Conservation (phyloP, 306 rosid species). For the Quercus glauca region DNA sequence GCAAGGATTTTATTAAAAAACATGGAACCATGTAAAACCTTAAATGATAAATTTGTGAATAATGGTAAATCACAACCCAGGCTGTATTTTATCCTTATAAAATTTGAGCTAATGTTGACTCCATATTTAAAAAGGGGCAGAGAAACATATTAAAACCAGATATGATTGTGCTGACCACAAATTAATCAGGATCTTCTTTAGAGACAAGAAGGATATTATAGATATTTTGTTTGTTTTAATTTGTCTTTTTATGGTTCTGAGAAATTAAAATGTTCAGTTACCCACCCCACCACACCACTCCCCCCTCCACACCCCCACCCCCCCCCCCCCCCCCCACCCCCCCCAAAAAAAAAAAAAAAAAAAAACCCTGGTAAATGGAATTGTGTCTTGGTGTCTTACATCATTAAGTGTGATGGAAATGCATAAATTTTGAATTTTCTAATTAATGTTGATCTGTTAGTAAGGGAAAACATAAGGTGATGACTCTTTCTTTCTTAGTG, state of each 20-base stretch:
- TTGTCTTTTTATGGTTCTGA: too few species aligned
- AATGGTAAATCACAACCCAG: too few species aligned
- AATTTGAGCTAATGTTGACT: too few species aligned
- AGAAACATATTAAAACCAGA: background rate
- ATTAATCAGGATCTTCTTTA: background rate
- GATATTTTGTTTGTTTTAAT: background rate
- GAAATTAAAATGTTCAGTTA: too few species aligned
- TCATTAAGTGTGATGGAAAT: background rate
- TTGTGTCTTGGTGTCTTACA: slow-evolving; percentile 3
- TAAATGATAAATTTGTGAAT: background rate
- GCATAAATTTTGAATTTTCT: background rate
- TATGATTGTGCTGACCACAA: background rate
- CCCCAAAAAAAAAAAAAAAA: too few species aligned
- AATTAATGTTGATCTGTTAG: background rate
- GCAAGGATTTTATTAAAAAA: slow-evolving; percentile 10
- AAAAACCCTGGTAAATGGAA: background rate
- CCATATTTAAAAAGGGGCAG: too few species aligned
- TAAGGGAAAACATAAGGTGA: slow-evolving; percentile 1
- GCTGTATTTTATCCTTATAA: too few species aligned
- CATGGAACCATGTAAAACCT: background rate
- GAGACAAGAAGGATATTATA: background rate
- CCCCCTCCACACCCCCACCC: accelerated
- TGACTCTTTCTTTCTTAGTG: background rate
- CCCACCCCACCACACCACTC: too few species aligned
- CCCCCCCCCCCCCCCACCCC: too few species aligned